Conservation (phyloP, 176 grass and related monocot species). For the Triticum timopheevii region DNA sequence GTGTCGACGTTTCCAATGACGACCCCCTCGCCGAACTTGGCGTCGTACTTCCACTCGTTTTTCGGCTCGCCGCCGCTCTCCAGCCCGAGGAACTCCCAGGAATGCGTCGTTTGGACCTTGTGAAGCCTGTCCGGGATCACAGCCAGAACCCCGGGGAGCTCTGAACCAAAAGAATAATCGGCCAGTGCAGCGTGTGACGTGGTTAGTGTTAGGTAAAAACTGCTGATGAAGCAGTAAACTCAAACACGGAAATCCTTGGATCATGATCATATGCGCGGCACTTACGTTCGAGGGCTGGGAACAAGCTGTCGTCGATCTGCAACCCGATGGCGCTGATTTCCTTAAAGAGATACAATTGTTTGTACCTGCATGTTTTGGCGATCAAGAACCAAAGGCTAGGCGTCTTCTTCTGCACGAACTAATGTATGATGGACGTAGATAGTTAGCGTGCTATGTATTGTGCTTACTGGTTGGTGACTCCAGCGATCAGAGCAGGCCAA, state of each 20-base stretch:
- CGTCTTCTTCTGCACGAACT: background rate
- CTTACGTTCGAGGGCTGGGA: background rate
- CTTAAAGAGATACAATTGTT: background rate
- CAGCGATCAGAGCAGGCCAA: background rate
- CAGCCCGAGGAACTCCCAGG: conserved; percentile 42
- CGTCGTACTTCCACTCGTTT: background rate
- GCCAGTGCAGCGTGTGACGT: background rate
- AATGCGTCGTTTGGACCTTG: conserved; percentile 37
- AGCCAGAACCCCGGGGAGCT: background rate
- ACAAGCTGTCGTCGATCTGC: background rate
- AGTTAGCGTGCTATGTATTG: background rate
- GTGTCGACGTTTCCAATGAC: conserved; percentile 38
- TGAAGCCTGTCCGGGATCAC: conserved; percentile 26
- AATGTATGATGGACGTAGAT: background rate
- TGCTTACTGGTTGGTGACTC: conserved; percentile 13
- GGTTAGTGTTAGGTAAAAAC: background rate
- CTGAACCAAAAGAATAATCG: background rate
- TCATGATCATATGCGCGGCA: background rate
- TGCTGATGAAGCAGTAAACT: background rate
- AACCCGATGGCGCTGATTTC: conserved; percentile 14
- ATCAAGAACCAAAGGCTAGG: background rate
- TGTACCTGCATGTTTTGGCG: background rate
- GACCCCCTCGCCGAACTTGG: background rate
- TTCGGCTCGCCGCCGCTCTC: background rate
- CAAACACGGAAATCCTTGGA: background rate